Conservation (phyloP, 176 grass and related monocot species). For the Luzula sylvatica region DNA sequence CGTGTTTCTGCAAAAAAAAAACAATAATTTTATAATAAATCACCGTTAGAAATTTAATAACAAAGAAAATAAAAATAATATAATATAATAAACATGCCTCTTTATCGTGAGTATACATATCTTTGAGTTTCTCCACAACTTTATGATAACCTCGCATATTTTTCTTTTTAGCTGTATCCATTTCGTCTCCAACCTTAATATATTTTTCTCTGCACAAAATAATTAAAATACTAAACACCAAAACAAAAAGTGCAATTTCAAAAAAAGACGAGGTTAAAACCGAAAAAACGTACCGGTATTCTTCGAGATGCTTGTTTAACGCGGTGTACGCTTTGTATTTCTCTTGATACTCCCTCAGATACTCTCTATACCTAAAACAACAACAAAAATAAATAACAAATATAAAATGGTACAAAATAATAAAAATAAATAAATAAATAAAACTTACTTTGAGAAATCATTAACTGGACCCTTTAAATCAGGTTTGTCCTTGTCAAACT, state of each 20-base stretch:
- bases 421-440: neutral
- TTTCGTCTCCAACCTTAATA: slow-evolving; percentile 48
- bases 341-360: slow-evolving; percentile 77
- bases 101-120: slow-evolving; percentile 51
- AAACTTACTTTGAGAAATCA: slow-evolving; percentile 66
- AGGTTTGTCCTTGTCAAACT: slow-evolving; percentile 75
- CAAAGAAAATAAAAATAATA: slow-evolving; percentile 2
- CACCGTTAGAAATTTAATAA: neutral
- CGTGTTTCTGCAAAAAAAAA: slow-evolving; percentile 60
- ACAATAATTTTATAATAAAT: slow-evolving; percentile 2
- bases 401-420: neutral
- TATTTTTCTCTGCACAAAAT: slow-evolving; percentile 41
- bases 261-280: neutral
- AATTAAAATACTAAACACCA: neutral
- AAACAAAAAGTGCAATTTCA: neutral
- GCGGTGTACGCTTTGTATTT: slow-evolving; percentile 61
- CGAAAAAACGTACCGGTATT: slow-evolving; percentile 48
- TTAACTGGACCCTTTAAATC: slow-evolving; percentile 82
- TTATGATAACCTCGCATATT: slow-evolving; percentile 45
- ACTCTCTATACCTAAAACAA: slow-evolving; percentile 66
- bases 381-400: slow-evolving; percentile 17
- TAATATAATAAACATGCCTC: slow-evolving; percentile 34
- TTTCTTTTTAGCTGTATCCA: slow-evolving; percentile 50
- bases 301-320: slow-evolving; percentile 62
- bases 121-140: slow-evolving; percentile 53